phyloP scores from a whole-genome alignment of 371 early-diverging fungal genomes.

The Choanephora cucurbitarum region DNA sequence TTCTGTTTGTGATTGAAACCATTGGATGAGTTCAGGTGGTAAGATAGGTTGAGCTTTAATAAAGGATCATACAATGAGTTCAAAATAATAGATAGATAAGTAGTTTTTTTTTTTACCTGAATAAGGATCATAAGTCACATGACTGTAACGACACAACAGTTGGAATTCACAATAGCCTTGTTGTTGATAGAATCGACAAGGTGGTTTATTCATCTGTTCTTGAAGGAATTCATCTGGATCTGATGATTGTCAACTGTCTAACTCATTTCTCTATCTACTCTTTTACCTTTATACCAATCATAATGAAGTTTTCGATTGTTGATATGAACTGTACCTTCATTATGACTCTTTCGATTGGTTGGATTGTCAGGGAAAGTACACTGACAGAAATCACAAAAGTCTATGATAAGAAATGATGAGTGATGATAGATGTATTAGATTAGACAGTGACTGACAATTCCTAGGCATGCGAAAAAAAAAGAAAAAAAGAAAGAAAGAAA shows the following conservation, averaged over 20 bases:
- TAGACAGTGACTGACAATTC: conserved; percentile 25
- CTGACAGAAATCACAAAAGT: conserved; percentile 51
- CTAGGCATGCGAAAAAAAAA: conserved; percentile 18
- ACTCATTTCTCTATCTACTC: neutral
- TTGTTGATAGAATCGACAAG: conserved; percentile 31
- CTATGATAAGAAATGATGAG: conserved; percentile 13
- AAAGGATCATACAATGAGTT: neutral
- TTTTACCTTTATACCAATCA: conserved; percentile 47
- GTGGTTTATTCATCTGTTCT: conserved; percentile 42
- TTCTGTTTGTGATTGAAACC: conserved; percentile 28
- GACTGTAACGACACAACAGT: conserved; percentile 40
- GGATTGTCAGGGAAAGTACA: conserved; percentile 52
- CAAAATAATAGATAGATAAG: neutral
- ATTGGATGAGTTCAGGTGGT: conserved; percentile 33
- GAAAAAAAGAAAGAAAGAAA: conserved; percentile 5
- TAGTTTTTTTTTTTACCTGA: conserved; percentile 11
- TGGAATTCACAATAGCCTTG: conserved; percentile 41
- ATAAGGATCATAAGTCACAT: conserved; percentile 27
- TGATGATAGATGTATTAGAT: neutral
- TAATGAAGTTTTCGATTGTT: conserved; percentile 42
- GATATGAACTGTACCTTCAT: conserved; percentile 36
- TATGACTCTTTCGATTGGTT: conserved; percentile 46
- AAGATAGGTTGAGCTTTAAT: conserved; percentile 15
- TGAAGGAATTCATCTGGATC: conserved; percentile 34
- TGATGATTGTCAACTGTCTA: conserved; percentile 1